phyloP scores from a whole-genome alignment of 768 basidiomycete genomes.

The Kwoniella dendrophila region DNA sequence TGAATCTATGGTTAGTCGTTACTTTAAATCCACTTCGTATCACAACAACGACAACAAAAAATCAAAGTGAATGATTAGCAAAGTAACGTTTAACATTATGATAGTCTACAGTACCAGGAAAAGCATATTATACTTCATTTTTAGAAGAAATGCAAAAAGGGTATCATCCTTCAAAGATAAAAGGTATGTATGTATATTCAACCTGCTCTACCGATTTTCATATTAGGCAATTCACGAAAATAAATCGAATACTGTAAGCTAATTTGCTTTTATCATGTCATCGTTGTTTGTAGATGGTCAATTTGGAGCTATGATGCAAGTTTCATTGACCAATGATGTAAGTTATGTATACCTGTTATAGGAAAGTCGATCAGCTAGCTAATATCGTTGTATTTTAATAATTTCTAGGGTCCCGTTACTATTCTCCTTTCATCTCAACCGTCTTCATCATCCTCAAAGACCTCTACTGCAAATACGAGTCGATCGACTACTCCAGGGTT shows the following conservation, averaged over 20 bases:
- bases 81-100: not conserved
- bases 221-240: not conserved
- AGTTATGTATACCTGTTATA: conserved; percentile 16
- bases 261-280: not conserved
- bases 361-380: too few relatives aligned
- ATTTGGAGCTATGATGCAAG: conserved; percentile 96
- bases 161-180: conserved; percentile 75
- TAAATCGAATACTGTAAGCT: not conserved
- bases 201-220: not conserved
- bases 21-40: not conserved
- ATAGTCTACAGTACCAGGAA: conserved; percentile 70
- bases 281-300: conserved; percentile 68
- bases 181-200: conserved; percentile 62
- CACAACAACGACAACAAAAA: too few relatives aligned
- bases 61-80: not conserved
- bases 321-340: conserved; percentile 84
- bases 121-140: conserved; percentile 71
- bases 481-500: not conserved
- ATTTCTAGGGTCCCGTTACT: conserved; percentile 48
- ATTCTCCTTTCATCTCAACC: conserved; percentile 40
- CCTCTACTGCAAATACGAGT: conserved; percentile 4
- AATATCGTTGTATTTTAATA: not conserved
- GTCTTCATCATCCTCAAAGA: not conserved
- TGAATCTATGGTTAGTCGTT: conserved; percentile 74
- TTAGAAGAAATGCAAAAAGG: conserved; percentile 67